phyloP scores from a whole-genome alignment of 305 asterid species.

The Fraxinus greggii region DNA sequence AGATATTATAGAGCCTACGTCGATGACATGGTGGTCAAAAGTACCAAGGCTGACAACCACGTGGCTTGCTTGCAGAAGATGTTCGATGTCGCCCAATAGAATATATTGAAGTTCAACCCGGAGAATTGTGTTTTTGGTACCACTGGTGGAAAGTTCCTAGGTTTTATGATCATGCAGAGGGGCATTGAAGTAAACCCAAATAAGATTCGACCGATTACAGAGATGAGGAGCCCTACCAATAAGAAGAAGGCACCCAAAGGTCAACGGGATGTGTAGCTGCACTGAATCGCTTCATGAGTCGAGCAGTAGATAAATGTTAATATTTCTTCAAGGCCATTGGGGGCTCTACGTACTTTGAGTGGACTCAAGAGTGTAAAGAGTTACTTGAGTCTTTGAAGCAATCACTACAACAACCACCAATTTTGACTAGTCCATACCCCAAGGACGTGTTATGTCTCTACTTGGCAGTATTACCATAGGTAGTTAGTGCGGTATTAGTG shows the following conservation, averaged over 20 bases:
- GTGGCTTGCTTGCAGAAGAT: not conserved
- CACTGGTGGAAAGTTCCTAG: not conserved
- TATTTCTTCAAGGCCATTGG: not conserved
- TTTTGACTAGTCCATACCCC: not conserved
- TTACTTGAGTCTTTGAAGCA: too few species aligned
- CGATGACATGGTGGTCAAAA: not conserved
- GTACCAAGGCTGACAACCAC: not conserved
- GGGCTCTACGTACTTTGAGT: not conserved
- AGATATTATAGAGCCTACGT: not conserved
- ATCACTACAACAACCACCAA: not conserved
- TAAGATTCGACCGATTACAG: too few species aligned
- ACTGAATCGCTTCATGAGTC: not conserved
- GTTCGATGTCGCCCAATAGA: not conserved
- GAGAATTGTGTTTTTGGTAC: not conserved
- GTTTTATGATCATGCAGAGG: not conserved
- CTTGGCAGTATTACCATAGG: not conserved
- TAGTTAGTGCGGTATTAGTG: not conserved
- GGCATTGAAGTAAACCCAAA: too few species aligned
- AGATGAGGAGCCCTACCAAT: too few species aligned
- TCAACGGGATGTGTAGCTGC: rapidly evolving
- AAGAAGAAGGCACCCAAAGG: not conserved
- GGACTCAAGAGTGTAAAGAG: not conserved
- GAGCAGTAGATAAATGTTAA: not conserved
- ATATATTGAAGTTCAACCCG: not conserved
- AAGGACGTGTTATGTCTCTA: not conserved